Percentiles rank a stretch among this genome's conserved stretches.
phyloP scores from a whole-genome alignment of 1,284 basidiomycete species.

The Bjerkandera adusta region DNA sequence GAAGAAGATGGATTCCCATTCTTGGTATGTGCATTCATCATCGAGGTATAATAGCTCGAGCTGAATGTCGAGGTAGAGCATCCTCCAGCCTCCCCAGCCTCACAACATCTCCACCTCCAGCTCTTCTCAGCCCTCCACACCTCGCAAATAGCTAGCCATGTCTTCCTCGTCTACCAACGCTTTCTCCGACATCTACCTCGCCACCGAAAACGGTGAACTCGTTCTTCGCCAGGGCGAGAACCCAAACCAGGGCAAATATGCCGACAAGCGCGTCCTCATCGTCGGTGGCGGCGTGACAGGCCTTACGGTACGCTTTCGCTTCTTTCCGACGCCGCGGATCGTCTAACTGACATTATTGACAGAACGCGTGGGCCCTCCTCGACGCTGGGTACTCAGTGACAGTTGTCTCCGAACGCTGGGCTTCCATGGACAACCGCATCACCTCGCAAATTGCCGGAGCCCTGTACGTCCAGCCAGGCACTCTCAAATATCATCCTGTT shows the following conservation, averaged over 20 bases:
- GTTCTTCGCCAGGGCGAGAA: slow-evolving; percentile 14
- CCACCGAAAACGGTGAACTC: slow-evolving; percentile 16
- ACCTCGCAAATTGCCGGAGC: slow-evolving; percentile 33
- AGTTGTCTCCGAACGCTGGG: slow-evolving; percentile 27
- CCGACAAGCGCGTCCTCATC: slow-evolving; percentile 21
- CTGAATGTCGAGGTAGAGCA: background rate
- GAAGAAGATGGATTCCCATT: too few species aligned
- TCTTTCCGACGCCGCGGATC: background rate
- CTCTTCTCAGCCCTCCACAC: background rate
- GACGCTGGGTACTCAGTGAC: slow-evolving; percentile 33
- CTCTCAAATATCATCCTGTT: background rate
- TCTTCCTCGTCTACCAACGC: slow-evolving; percentile 4
- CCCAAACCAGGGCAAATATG: slow-evolving; percentile 10
- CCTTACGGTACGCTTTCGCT: slow-evolving; percentile 21
- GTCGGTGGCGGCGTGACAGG: slow-evolving; percentile 27
- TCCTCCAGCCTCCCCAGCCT: background rate
- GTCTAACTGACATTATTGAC: background rate
- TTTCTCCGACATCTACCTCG: slow-evolving; percentile 15
- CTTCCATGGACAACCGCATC: slow-evolving; percentile 24
- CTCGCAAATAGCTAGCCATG: background rate
- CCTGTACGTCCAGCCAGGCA: slow-evolving; percentile 18
- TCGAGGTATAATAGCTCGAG: too few species aligned
- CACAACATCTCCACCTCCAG: background rate
- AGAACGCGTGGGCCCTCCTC: slow-evolving; percentile 31
- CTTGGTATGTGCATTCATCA: too few species aligned